phyloP scores from a whole-genome alignment of 176 grass and related monocot species.

The Rhynchospora pubera region DNA sequence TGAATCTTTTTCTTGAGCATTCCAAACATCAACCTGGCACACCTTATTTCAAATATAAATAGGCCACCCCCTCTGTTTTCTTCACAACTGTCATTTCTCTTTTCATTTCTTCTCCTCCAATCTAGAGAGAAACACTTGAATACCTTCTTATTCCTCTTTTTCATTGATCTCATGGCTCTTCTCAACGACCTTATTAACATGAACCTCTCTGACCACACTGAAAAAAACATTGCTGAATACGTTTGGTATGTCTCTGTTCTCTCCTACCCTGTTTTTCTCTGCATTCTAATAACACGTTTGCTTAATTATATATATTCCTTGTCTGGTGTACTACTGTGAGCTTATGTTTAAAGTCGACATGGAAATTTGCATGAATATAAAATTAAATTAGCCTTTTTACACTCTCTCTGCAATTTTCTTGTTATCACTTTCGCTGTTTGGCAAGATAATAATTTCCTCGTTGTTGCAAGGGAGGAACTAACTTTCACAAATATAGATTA shows the following conservation, averaged over 20 bases:
- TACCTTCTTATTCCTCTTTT: neutral
- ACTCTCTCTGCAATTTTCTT: neutral
- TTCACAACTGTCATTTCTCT: slow-evolving; percentile 4
- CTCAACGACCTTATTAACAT: slow-evolving; percentile 48
- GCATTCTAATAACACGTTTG: neutral
- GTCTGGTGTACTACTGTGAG: neutral
- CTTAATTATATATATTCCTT: neutral
- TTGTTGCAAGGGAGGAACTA: neutral
- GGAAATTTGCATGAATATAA: neutral
- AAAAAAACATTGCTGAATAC: slow-evolving; percentile 79
- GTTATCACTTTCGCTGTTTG: neutral
- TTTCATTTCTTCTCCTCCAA: neutral
- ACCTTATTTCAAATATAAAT: neutral
- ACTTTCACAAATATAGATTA: neutral
- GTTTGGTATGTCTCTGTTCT: slow-evolving; percentile 36
- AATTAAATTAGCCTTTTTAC: neutral
- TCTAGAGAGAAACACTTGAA: neutral
- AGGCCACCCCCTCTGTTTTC: neutral
- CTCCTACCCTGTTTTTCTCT: neutral
- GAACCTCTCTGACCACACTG: slow-evolving; percentile 41
- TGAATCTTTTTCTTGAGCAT: neutral
- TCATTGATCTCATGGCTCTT: slow-evolving; percentile 26
- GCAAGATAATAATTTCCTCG: neutral
- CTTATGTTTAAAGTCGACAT: neutral
- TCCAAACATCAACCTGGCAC: neutral